phyloP scores from a whole-genome alignment of 176 grass and related monocot species.

The Hsuehochloa calcarea region DNA sequence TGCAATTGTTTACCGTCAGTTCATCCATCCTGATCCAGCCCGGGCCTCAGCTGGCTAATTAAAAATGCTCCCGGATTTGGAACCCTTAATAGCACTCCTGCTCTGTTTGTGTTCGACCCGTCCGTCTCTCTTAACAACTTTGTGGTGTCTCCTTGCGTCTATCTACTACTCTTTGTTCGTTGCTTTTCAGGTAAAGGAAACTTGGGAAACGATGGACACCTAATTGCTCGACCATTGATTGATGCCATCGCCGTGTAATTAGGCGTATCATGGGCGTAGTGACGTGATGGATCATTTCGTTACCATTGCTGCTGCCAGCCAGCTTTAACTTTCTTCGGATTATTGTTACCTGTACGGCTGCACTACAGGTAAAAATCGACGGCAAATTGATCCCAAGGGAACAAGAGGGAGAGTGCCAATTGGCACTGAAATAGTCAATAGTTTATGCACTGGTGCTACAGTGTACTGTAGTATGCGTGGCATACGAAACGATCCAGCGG shows the following conservation, averaged over 20 bases:
- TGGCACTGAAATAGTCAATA: too few species aligned
- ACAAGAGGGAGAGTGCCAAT: too few species aligned
- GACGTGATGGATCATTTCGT: neutral
- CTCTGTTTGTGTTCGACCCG: too few species aligned
- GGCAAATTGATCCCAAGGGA: too few species aligned
- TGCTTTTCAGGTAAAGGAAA: neutral
- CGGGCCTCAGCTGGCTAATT: too few species aligned
- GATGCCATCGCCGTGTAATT: neutral
- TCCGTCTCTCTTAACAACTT: neutral
- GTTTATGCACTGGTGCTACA: too few species aligned
- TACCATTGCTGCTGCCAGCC: too few species aligned
- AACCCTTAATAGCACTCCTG: neutral
- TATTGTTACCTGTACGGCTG: neutral
- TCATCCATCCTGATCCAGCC: too few species aligned
- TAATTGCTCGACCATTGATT: neutral
- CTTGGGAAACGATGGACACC: neutral
- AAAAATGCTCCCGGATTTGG: conserved; percentile 12
- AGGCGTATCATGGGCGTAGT: neutral
- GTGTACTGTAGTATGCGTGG: neutral
- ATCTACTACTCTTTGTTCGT: neutral
- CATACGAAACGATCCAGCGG: neutral
- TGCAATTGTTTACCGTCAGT: conserved; percentile 14
- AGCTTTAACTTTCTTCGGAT: neutral
- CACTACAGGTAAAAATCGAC: too few species aligned
- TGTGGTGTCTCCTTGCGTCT: neutral